phyloP scores from a whole-genome alignment of 345 rosid genomes.

The Eutrema yunnanense region DNA sequence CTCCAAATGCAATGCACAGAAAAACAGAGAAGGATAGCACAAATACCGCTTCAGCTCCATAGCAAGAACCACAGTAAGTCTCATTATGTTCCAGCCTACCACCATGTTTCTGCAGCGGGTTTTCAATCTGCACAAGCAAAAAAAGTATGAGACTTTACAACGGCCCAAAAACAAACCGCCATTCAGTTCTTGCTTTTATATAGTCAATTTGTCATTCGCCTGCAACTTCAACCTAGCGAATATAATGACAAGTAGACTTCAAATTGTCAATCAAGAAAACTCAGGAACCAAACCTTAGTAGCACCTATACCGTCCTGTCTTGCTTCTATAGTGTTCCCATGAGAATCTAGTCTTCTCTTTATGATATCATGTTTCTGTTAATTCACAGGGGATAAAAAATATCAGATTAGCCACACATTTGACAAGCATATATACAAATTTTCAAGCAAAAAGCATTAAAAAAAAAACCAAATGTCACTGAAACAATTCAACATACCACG shows the following conservation, averaged over 20 bases:
- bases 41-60: slow-evolving; percentile 81
- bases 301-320: slow-evolving; percentile 89
- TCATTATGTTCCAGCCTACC: slow-evolving; percentile 96
- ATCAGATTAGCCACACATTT: neutral
- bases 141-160: neutral
- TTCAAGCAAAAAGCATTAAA: neutral
- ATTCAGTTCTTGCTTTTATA: neutral
- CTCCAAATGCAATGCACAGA: neutral
- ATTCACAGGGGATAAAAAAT: neutral
- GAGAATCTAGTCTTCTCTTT: slow-evolving; percentile 71
- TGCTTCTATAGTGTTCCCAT: slow-evolving; percentile 72
- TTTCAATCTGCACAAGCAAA: slow-evolving; percentile 62
- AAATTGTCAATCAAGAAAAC: neutral
- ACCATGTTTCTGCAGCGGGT: slow-evolving; percentile 91
- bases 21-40: neutral
- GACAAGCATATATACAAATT: neutral
- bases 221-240: neutral
- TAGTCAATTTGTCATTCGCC: neutral
- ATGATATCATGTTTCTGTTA: slow-evolving; percentile 86
- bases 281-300: slow-evolving; percentile 54
- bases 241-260: neutral
- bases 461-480: neutral
- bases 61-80: slow-evolving; percentile 93
- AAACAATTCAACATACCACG: slow-evolving; percentile 50
- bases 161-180: neutral